Evolutionary conservation across 2,329 filamentous ascomycete genomes (phyloP), one percentile per base, ranked within the genome.

Genomic region (Plectosphaerella plurivora): DNA sequence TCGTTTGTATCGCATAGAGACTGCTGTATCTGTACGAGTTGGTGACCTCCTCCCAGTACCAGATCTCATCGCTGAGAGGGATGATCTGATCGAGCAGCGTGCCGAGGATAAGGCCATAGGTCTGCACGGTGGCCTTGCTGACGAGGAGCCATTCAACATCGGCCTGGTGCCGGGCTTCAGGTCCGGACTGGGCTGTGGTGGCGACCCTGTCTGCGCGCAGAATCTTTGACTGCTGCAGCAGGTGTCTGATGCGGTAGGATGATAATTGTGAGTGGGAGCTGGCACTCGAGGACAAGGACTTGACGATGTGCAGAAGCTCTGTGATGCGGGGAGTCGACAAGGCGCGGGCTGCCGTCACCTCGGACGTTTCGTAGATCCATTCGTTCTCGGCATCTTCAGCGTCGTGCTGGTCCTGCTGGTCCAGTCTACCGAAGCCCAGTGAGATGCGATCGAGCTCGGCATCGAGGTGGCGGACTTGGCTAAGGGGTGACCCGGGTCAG

Each of bases 1-100:
- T 90, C 0, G 87, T 96, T 68, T 99, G 94, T 9, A 95, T 72
- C 14, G 89, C 87, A 69, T 97, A 97, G 4, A 97, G 67, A 33
- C 84, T 87, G 58, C 89, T 92, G 63, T 87, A 89, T 47, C 83
- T 79, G 60, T 90, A 87, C 1, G 90, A 95, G 10, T 83, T 82
- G 28, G 96, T 73, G 2, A 97, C 81, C 59, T 94, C 88, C 63
- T 96, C 90, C 94, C 94, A 99, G 68, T 97, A 97, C 84, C 88
- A 92, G 22, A 96, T 86, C 60, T 96, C 91, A 58, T 96, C 86
- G 61, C 85, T 89, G 16, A 99, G 71, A 0, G 87, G 87, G 11
- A 93, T 84, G 11, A 91, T 95, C 61, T 94, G 88, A 51, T 93
- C 87, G 11, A 97, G 72, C 4, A 97, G 78, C 0, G 82, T 84